Base-by-base conservation (phyloP, 768 basidiomycete species). In the Auriscalpium orientale region DNA sequence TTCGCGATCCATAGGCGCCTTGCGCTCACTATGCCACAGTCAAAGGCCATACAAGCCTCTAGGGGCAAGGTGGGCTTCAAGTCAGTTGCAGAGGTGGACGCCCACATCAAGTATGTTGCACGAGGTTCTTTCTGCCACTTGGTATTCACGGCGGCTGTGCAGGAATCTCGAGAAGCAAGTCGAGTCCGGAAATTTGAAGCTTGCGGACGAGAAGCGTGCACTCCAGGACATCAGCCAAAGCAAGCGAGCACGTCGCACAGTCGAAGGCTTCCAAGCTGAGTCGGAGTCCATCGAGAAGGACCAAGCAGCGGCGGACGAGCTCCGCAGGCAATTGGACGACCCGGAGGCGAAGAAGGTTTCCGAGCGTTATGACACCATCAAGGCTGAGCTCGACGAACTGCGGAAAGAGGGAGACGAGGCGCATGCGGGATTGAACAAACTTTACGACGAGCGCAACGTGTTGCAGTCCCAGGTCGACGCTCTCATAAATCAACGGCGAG, bases 191-290 rank as follows among this genome's bases (percentile, higher is more conserved):
- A 82, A 65, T 56, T 79, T 99, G 79, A 97, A 91, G 68, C 79
- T 98, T 56, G 93, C 85, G 28, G 95, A 97, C 55, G 97, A 99
- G 72, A 98, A 97, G 73, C 86, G 92, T 51, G 90, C 94, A 5
- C 79, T 99, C n/a, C 80, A 82, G 61, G 95, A 98, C 64, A 95
- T 99, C 58, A 82, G 78, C 58, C 77, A 79, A 46, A 73, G 77
- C 59, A 90, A 81, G 66, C 87, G 91, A 45, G 78, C 72, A 56
- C 85, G 91, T 51, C 85, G 79, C 67, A 72, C 74, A 12, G 84
- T 98, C 56, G 94, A 98, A 70, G 68, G 79, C 52, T 93, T 95
- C 76, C 83, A 91, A 62, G 74, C 81, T 0, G 79, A 89, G 46
- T 87, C 97, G 63, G 83, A 86, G 1, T 69, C 83, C 28, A 94